Evolutionary conservation across 257 asterid species (phyloP).

Genomic region (Solanum bukasovii): DNA sequence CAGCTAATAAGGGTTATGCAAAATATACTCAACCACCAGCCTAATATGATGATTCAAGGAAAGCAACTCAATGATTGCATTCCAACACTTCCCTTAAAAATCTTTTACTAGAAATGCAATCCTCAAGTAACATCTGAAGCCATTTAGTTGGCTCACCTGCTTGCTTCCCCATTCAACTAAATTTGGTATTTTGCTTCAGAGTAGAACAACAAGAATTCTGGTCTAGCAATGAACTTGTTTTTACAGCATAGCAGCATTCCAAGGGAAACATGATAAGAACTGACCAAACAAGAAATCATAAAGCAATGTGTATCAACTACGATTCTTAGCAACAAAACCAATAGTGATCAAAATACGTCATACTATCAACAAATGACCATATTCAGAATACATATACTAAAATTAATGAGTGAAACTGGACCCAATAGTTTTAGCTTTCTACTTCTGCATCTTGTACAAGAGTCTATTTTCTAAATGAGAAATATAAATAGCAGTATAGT

Average conservation of each 20-base stretch:
- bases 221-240: not conserved
- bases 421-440: not conserved
- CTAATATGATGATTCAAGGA: not conserved
- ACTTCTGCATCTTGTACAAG: not conserved
- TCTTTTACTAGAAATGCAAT: not conserved
- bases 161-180: not conserved
- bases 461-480: not conserved
- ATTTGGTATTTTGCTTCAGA: not conserved
- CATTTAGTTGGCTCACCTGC: not conserved
- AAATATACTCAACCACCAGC: not conserved
- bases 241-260: not conserved
- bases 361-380: not conserved
- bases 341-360: not conserved
- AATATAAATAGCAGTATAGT: not conserved
- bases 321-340: not conserved
- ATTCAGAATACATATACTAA: not conserved
- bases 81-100: not conserved
- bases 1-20: not conserved
- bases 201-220: not conserved
- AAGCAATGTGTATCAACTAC: not conserved
- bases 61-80: not conserved
- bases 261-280: not conserved
- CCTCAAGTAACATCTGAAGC: not conserved
- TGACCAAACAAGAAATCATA: not conserved
- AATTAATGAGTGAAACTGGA: not conserved